Evolutionary conservation across 2,329 filamentous ascomycete species (phyloP).

Genomic region (Dactylellina leptospora): DNA sequence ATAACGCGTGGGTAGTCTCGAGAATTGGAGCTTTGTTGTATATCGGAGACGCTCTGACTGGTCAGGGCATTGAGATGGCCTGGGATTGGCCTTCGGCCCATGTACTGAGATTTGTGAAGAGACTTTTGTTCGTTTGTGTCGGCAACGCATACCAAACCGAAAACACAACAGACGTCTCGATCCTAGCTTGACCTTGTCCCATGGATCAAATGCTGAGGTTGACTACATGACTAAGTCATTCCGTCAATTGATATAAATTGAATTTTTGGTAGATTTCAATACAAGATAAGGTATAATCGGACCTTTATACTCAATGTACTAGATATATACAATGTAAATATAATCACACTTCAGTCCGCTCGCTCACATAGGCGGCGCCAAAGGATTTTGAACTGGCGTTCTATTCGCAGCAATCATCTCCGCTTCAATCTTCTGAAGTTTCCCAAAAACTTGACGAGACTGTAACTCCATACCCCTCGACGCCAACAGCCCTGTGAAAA

Average conservation of each 20-base stretch:
- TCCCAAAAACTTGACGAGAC: slow-evolving; percentile 4
- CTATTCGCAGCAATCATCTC: background rate
- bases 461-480: background rate
- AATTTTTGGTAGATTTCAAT: background rate
- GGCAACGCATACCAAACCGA: too few species aligned
- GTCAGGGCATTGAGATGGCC: too few species aligned
- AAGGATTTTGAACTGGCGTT: too few species aligned
- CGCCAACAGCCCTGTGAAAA: slow-evolving; percentile 20
- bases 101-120: too few species aligned
- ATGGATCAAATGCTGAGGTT: too few species aligned
- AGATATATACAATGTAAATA: background rate
- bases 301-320: background rate
- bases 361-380: background rate
- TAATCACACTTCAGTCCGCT: background rate
- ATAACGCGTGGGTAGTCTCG: too few species aligned
- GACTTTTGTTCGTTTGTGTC: too few species aligned
- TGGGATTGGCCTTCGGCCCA: too few species aligned
- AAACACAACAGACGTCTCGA: too few species aligned
- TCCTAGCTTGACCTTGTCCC: too few species aligned
- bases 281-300: background rate
- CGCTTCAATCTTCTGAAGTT: slow-evolving; percentile 10
- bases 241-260: background rate
- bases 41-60: too few species aligned
- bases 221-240: background rate
- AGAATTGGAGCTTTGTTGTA: too few species aligned